Evolutionary conservation across 148 eudicot species (phyloP).

Genomic region (Nepenthes gracilis): DNA sequence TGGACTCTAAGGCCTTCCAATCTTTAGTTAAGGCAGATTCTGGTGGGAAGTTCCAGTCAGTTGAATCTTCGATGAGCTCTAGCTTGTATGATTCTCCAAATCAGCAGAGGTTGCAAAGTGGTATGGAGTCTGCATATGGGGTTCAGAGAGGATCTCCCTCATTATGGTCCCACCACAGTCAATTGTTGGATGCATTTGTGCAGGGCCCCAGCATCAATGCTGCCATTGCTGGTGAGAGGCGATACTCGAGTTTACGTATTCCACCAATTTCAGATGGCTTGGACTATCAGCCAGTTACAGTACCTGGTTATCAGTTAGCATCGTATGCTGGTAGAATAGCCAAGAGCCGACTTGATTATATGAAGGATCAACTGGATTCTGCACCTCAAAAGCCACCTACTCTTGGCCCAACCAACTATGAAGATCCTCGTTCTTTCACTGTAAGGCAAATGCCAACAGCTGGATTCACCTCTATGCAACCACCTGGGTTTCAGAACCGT

Average conservation of each 20-base stretch:
- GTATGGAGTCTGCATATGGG: slow-evolving; percentile 36
- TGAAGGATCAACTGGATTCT: slow-evolving; percentile 34
- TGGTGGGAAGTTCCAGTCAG: slow-evolving; percentile 23
- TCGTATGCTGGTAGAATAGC: slow-evolving; percentile 44
- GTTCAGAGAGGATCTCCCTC: slow-evolving; percentile 39
- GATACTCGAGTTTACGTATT: slow-evolving; percentile 66
- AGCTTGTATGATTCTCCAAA: slow-evolving; percentile 27
- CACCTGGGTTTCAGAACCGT: slow-evolving; percentile 57
- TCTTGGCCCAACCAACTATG: slow-evolving; percentile 30
- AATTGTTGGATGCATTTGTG: slow-evolving; percentile 37
- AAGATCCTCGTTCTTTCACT: slow-evolving; percentile 38
- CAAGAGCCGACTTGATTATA: slow-evolving; percentile 38
- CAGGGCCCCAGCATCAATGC: slow-evolving; percentile 26
- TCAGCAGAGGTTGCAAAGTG: slow-evolving; percentile 29
- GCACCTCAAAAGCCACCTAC: slow-evolving; percentile 35
- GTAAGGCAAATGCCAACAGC: slow-evolving; percentile 31
- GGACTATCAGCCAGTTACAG: slow-evolving; percentile 74
- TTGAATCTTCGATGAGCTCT: slow-evolving; percentile 37
- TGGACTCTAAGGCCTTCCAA: slow-evolving; percentile 24
- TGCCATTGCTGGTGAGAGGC: slow-evolving; percentile 56
- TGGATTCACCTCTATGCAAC: slow-evolving; percentile 33
- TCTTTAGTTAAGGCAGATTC: slow-evolving; percentile 23
- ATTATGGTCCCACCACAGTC: slow-evolving; percentile 42
- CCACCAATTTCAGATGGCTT: slow-evolving; percentile 55
- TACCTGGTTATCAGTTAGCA: slow-evolving; percentile 69